Evolutionary conservation across 352 stramenopile genomes (phyloP).

Genomic region (Pythium monospermum): DNA sequence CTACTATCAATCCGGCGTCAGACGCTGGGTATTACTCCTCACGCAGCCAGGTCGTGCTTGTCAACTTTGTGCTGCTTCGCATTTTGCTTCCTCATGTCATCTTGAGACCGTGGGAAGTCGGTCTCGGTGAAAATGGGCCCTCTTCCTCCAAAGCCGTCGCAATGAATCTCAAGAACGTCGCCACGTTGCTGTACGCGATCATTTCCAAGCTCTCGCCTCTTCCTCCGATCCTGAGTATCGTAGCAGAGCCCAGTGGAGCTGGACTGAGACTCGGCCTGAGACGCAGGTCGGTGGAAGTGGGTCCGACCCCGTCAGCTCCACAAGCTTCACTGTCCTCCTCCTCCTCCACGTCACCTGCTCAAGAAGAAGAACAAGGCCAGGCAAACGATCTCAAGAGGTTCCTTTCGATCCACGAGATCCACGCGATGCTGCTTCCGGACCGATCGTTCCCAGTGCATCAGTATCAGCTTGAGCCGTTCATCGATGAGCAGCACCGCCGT

Average conservation of each 20-base stretch:
- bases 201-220: constrained; percentile 35
- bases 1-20: no score
- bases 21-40: constrained; percentile 8
- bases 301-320: not conserved
- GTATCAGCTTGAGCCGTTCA: constrained; percentile 1
- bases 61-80: constrained; percentile 61
- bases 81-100: constrained; percentile 59
- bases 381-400: not conserved
- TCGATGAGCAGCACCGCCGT: constrained; percentile 8
- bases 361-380: not conserved
- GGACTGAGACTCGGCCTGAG: not conserved
- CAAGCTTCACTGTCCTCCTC: no score
- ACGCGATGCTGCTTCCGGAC: constrained; percentile 8
- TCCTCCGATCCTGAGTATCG: constrained; percentile 17
- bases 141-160: not conserved
- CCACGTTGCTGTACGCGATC: constrained; percentile 52
- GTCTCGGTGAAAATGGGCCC: constrained; percentile 27
- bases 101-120: constrained; percentile 40
- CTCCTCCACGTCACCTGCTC: no score
- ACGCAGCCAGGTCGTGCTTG: constrained; percentile 46
- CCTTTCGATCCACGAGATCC: constrained; percentile 5
- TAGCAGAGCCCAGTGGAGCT: not conserved
- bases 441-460: constrained; percentile 10
- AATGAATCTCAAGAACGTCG: constrained; percentile 40
- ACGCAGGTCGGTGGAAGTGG: constrained; percentile 7